Conservation (phyloP, 2,329 filamentous ascomycete genomes). For the Neurospora crassa region DNA sequence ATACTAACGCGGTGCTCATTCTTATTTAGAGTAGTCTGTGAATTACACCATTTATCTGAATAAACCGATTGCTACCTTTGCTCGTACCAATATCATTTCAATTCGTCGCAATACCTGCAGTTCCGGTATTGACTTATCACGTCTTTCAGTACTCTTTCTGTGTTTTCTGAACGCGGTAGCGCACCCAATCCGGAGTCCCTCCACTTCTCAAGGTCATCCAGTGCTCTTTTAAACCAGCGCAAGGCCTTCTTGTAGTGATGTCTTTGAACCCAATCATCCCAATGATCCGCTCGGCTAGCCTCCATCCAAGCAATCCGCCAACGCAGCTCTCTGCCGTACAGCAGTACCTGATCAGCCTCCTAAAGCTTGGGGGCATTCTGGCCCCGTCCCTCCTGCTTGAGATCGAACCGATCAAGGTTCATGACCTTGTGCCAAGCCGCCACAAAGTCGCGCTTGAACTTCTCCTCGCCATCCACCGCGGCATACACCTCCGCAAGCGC, state of each 20-base stretch:
- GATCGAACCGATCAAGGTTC: conserved; percentile 62
- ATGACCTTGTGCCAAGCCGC: conserved; percentile 66
- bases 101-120: not conserved
- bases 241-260: not conserved
- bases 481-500: conserved; percentile 64
- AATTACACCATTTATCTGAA: not conserved
- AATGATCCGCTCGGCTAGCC: not conserved
- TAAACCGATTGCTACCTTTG: not conserved
- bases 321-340: not conserved
- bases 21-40: not conserved
- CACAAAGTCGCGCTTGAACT: conserved; percentile 67
- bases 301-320: not conserved
- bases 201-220: not conserved
- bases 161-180: not conserved
- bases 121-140: not conserved
- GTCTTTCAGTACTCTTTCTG: not conserved
- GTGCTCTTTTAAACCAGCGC: not conserved
- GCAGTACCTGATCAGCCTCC: not conserved
- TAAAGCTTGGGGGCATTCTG: conserved; percentile 5
- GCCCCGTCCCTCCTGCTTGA: conserved; percentile 18
- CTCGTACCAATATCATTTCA: not conserved
- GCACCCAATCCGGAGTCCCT: not conserved
- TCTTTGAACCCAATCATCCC: not conserved
- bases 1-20: not conserved
- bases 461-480: conserved; percentile 46